Base-by-base conservation (phyloP, 768 basidiomycete species). In the Trametes villosa region DNA sequence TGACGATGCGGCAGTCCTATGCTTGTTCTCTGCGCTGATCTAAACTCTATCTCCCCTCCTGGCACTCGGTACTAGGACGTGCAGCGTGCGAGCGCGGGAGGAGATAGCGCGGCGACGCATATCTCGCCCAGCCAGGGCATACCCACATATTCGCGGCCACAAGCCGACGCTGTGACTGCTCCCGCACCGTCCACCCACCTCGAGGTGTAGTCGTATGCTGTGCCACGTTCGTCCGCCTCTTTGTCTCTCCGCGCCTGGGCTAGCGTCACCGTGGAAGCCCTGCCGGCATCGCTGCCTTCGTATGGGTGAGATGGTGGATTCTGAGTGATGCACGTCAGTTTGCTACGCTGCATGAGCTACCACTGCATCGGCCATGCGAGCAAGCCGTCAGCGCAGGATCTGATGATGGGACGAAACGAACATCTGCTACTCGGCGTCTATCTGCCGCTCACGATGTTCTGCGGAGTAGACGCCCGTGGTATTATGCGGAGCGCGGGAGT, bases 21-120 rank as follows among this genome's bases (percentile, higher is more conserved):
- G 56, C 56, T 57, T 49, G 48, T 57, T 57, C 38, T 31, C 36
- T 38, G n/a, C n/a, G n/a, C 44, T 8, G 38, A 57, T 50, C 56
- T 29, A 9, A 57, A 57, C 56, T 22, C 56, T 41, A 57, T 57
- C 56, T 40, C 56, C 33, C 27, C 44, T 9, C 44, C 44, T 13
- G 2, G 36, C 36, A 11, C 24, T 30, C 46, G 27, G 30, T 27
- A 38, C 13, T 36, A 26, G 34, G 34, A 18, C 34, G 12, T 38
- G 55, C 33, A 34, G 38, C 56, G 47, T 49, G 56, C 4, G 56
- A 41, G 38, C 44, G 44, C 38, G 7, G 18, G 12, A 33, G 56
- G 56, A 41, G 56, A 49, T 57, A 57, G 38, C 31, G 20, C 47
- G 56, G 56, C 38, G 12, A 29, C 22, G 15, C 13, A 38, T 38